Evolutionary conservation across 768 basidiomycete genomes (phyloP).

Genomic region (Collybiopsis confluens): DNA sequence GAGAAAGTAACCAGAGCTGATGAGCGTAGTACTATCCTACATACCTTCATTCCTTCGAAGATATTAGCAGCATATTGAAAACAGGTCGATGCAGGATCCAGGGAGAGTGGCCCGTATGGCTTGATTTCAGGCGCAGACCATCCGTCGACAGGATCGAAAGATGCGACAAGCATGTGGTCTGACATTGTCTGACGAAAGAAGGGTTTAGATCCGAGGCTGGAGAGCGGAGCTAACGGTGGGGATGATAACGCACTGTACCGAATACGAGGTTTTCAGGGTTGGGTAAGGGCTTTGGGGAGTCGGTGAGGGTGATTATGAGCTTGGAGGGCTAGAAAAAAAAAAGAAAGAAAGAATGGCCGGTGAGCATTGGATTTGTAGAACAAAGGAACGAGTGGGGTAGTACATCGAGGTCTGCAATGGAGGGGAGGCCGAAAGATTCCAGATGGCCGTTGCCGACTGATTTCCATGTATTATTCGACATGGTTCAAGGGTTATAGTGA

Average conservation of each 20-base stretch:
- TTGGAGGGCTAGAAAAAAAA: not conserved
- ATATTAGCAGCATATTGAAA: conserved; percentile 84
- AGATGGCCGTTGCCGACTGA: conserved; percentile 7
- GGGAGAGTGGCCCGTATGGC: conserved; percentile 62
- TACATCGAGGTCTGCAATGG: conserved; percentile 2
- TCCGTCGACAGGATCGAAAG: conserved; percentile 58
- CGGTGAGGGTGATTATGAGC: not conserved
- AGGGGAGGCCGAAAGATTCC: not conserved
- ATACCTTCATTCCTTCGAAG: conserved; percentile 83
- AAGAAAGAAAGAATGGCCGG: not conserved
- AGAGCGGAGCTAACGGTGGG: not conserved
- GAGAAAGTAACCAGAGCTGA: no score
- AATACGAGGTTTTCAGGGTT: conserved; percentile 2
- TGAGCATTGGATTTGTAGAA: no score
- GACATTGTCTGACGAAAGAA: conserved; percentile 44
- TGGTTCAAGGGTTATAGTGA: not conserved
- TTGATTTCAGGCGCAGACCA: conserved; percentile 75
- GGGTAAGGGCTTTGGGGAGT: not conserved
- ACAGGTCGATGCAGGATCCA: conserved; percentile 71
- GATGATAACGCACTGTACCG: not conserved
- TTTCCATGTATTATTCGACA: conserved; percentile 4
- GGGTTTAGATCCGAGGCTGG: no score
- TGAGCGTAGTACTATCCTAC: not conserved
- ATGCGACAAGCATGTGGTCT: conserved; percentile 74
- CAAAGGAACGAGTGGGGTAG: not conserved